Conservation (phyloP, 805 yeast genomes). For the Zygoascus tannicola region DNA sequence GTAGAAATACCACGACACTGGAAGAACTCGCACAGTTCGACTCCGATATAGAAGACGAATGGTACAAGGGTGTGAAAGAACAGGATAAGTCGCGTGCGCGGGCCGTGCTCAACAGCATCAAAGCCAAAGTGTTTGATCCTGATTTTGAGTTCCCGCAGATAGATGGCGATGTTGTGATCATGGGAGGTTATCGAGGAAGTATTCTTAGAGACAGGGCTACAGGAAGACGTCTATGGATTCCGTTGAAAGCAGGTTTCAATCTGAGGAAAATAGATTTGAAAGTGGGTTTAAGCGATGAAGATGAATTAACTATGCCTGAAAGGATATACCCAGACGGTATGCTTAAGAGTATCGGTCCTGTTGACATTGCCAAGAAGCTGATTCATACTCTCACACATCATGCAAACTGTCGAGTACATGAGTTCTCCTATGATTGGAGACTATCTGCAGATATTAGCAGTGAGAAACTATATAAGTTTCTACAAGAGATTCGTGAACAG, state of each 20-base stretch:
- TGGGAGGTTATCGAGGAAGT: slow-evolving; percentile 89
- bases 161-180: slow-evolving; percentile 67
- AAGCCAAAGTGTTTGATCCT: slow-evolving; percentile 36
- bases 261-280: slow-evolving; percentile 58
- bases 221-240: slow-evolving; percentile 71
- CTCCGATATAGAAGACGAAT: slow-evolving; percentile 56
- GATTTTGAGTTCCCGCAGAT: slow-evolving; percentile 32
- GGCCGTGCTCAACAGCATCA: slow-evolving; percentile 59
- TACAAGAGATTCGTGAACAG: slow-evolving; percentile 32
- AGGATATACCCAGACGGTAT: slow-evolving; percentile 66
- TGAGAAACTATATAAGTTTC: slow-evolving; percentile 40
- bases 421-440: slow-evolving; percentile 95
- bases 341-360: slow-evolving; percentile 76
- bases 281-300: slow-evolving; percentile 64
- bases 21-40: slow-evolving; percentile 35
- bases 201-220: slow-evolving; percentile 59
- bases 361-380: slow-evolving; percentile 62
- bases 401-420: slow-evolving; percentile 52
- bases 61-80: slow-evolving; percentile 41
- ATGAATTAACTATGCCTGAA: slow-evolving; percentile 47
- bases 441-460: slow-evolving; percentile 52
- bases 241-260: slow-evolving; percentile 73
- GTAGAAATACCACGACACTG: slow-evolving; percentile 1
- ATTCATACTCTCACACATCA: slow-evolving; percentile 38
- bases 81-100: slow-evolving; percentile 58